Percentiles rank a stretch among this genome's conserved stretches.
Evolutionary conservation across 768 basidiomycete genomes (phyloP).

Genomic region (Psilocybe cubensis): DNA sequence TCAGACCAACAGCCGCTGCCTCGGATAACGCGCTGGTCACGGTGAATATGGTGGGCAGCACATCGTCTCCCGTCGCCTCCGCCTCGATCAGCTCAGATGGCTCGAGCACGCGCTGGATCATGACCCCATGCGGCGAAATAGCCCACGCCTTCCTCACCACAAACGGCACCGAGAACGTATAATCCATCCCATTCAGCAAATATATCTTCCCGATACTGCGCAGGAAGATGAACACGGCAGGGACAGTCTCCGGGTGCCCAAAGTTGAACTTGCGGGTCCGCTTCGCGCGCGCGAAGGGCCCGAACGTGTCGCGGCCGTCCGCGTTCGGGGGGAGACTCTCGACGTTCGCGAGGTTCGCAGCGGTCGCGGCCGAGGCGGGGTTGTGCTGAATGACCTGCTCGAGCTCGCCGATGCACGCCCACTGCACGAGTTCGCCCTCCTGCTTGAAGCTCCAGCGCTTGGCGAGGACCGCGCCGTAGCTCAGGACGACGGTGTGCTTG

Average conservation of each 20-base stretch:
- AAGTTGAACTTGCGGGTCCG: constrained; percentile 40
- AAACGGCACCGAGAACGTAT: constrained; percentile 81
- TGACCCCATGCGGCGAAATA: constrained; percentile 74
- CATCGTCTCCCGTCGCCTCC: constrained; percentile 62
- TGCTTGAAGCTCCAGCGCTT: constrained; percentile 78
- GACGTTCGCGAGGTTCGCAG: constrained; percentile 34
- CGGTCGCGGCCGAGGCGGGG: constrained; percentile 27
- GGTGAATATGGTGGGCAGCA: constrained; percentile 82
- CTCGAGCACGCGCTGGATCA: constrained; percentile 78
- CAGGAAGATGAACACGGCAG: constrained; percentile 78
- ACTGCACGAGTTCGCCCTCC: constrained; percentile 76
- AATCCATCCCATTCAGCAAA: constrained; percentile 70
- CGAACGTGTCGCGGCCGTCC: constrained; percentile 48
- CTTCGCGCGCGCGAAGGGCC: constrained; percentile 52
- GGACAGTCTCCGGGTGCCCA: constrained; percentile 38
- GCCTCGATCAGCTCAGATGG: constrained; percentile 69
- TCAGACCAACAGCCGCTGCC: constrained; percentile 70
- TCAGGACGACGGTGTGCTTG: constrained; percentile 61
- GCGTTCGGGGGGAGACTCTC: constrained; percentile 26
- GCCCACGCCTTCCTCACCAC: constrained; percentile 82
- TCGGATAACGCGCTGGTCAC: constrained; percentile 80
- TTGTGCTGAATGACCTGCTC: constrained; percentile 47
- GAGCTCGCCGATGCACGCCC: constrained; percentile 78
- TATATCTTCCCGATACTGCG: constrained; percentile 76
- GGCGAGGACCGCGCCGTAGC: constrained; percentile 66